These are phyloP conservation scores for Lactarius vividus DNA, from an alignment of 768 basidiomycete species.

Conservation along the genomic window DNA sequence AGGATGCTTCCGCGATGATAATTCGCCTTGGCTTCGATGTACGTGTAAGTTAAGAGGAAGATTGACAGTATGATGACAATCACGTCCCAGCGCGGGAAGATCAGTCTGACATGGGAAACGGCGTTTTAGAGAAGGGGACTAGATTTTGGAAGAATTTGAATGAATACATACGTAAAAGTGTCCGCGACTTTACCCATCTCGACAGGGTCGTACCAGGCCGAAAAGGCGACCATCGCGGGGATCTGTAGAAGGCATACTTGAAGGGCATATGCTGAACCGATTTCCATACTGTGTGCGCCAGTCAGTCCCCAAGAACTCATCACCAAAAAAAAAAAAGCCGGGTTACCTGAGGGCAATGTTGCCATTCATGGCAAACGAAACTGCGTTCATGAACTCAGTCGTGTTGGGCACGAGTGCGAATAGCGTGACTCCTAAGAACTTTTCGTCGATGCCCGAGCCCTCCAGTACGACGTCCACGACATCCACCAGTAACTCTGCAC, in stretches of 20 bases:
- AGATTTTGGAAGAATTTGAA: not conserved
- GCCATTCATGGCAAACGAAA: conserved; percentile 94
- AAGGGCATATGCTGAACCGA: conserved; percentile 97
- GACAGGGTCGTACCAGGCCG: conserved; percentile 87
- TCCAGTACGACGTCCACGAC: conserved; percentile 92
- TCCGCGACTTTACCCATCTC: conserved; percentile 83
- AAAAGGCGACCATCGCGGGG: conserved; percentile 98
- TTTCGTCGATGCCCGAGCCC: conserved; percentile 92
- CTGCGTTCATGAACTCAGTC: conserved; percentile 99
- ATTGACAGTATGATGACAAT: conserved; percentile 92
- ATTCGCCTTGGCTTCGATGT: conserved; percentile 98
- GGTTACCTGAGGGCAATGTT: conserved; percentile 92
- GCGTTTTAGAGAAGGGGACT: not conserved
- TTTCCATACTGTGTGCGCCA: conserved; percentile 81
- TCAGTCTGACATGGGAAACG: conserved; percentile 54
- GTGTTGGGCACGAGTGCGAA: conserved; percentile 98
- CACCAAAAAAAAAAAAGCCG: not conserved
- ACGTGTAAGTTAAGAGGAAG: conserved; percentile 97
- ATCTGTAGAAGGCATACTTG: conserved; percentile 98
- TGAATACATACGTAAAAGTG: conserved; percentile 82
- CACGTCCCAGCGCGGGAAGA: conserved; percentile 98
- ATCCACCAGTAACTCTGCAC: conserved; percentile 83
- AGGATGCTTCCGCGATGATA: conserved; percentile 97
- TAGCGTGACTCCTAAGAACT: conserved; percentile 93
- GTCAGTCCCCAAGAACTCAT: conserved; percentile 3